Evolutionary conservation across 495 filamentous ascomycete species (phyloP).

Genomic region (Filosporella fistucella): DNA sequence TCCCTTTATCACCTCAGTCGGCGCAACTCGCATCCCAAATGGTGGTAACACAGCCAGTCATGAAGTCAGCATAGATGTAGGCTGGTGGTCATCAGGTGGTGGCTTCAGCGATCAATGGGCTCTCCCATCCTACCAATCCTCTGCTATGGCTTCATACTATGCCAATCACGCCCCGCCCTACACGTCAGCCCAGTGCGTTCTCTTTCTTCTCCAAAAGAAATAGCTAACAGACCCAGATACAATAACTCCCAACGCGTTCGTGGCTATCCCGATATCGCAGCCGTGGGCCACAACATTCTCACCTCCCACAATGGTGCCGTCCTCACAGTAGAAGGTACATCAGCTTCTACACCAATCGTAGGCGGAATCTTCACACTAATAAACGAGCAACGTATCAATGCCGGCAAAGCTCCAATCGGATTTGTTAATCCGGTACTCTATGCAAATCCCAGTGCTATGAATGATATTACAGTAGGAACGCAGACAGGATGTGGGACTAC

Average conservation of each 20-base stretch:
- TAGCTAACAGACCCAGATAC: no score
- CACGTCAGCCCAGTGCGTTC: slow-evolving; percentile 38
- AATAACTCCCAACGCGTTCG: slow-evolving; percentile 46
- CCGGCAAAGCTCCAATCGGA: slow-evolving; percentile 49
- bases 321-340: slow-evolving; percentile 47
- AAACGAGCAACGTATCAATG: slow-evolving; percentile 55
- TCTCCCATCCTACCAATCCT: slow-evolving; percentile 30
- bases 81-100: slow-evolving; percentile 30
- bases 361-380: slow-evolving; percentile 54
- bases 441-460: slow-evolving; percentile 29
- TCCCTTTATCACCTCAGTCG: slow-evolving; percentile 32
- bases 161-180: slow-evolving; percentile 32
- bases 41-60: slow-evolving; percentile 17
- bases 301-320: slow-evolving; percentile 38
- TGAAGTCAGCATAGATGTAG: slow-evolving; percentile 25
- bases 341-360: slow-evolving; percentile 50
- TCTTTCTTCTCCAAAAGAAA: no score
- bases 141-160: slow-evolving; percentile 47
- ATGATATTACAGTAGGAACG: slow-evolving; percentile 41
- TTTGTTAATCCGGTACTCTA: slow-evolving; percentile 51
- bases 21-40: slow-evolving; percentile 26
- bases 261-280: slow-evolving; percentile 60
- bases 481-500: slow-evolving; percentile 40
- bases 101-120: slow-evolving; percentile 36
- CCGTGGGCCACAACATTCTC: slow-evolving; percentile 51